Evolutionary conservation across 768 basidiomycete species (phyloP), one percentile per base, ranked within the genome.

Genomic region (Butyriboletus loyo): DNA sequence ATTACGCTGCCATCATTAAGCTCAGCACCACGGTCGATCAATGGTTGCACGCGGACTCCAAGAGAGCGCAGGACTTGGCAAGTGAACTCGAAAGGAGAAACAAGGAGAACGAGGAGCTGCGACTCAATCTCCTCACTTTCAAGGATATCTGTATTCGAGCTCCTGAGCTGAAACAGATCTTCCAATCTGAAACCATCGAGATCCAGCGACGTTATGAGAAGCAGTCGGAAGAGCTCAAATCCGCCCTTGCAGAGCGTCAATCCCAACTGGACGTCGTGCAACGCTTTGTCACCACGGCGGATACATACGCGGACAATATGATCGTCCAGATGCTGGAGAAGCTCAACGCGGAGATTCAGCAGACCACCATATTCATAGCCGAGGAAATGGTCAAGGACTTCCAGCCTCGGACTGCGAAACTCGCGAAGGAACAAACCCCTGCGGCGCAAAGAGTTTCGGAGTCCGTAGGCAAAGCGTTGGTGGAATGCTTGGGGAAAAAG

Each of bases 311-410:
- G 14, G 58, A 60, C n/a, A 15, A 40, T 28, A n/a, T 13, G 35
- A 32, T 60, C n/a, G 19, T 42, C 22, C 28, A 45, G 43, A 40
- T 35, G 31, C 32, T 60, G 15, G 50, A 40, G 40, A 55, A 49
- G 28, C 58, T 59, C 19, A 59, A 60, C 24, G 44, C 50, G 8
- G 58, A 55, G 50, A 40, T 60, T 22, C 58, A 55, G 19, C 50
- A 52, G 32, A 52, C n/a, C 13, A 46, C 57, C 1, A 46, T 35
- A 1, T 21, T 52, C 10, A 60, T 59, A 24, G 58, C 58, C 1
- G 57, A 59, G 14, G 9, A 3, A 4, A 37, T 59, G 1, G 9
- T 31, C 30, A 14, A 36, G 24, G 30, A 24, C 24, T 40, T 44
- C 36, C 35, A 17, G 13, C 24, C 24, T 27, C 36, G 28, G 19